These are phyloP conservation scores for Lodderomyces oxycetoniae DNA, from an alignment of 1,139 yeast genomes.

Conservation along the genomic window DNA sequence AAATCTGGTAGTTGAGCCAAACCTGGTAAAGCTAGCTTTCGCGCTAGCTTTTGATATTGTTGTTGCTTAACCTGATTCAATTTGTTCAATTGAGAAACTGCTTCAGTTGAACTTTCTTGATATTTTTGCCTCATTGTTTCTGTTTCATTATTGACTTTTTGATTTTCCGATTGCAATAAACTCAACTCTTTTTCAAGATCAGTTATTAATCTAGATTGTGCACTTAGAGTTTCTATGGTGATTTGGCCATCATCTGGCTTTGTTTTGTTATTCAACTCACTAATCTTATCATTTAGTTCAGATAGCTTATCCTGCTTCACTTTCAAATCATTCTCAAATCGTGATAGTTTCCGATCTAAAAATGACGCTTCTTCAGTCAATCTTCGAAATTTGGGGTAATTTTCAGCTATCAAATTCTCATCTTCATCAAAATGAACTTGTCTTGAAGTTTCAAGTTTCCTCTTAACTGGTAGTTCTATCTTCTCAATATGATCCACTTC, in stretches of 20 bases:
- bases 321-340: conserved; percentile 32
- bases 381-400: conserved; percentile 44
- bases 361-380: conserved; percentile 46
- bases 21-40: conserved; percentile 42
- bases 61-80: conserved; percentile 26
- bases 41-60: conserved; percentile 26
- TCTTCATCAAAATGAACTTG: conserved; percentile 49
- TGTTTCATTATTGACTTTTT: conserved; percentile 26
- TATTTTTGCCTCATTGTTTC: conserved; percentile 45
- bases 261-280: conserved; percentile 1
- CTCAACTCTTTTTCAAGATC: conserved; percentile 29
- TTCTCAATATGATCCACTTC: conserved; percentile 21
- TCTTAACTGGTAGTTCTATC: conserved; percentile 21
- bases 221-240: conserved; percentile 13
- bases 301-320: conserved; percentile 18
- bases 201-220: conserved; percentile 26
- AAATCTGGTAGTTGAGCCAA: conserved; percentile 38
- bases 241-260: conserved; percentile 14
- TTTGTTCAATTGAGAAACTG: conserved; percentile 45
- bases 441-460: conserved; percentile 43
- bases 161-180: conserved; percentile 24
- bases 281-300: conserved; percentile 18
- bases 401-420: conserved; percentile 44
- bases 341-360: conserved; percentile 44
- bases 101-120: conserved; percentile 50